Conservation (phyloP, 2,329 filamentous ascomycete genomes). For the Truncatella angustata region DNA sequence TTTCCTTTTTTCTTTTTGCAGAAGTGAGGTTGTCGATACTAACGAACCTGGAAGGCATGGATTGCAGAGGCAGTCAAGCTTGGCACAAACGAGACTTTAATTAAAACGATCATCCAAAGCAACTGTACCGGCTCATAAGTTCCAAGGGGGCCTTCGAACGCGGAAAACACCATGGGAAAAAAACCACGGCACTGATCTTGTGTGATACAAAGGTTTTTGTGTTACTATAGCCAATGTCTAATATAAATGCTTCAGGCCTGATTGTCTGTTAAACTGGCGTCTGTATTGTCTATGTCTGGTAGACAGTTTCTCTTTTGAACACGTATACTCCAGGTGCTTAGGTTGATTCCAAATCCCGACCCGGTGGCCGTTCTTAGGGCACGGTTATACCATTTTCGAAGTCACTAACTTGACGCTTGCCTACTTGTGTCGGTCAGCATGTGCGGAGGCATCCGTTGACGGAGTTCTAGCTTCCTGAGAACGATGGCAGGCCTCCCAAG, state of each 20-base stretch:
- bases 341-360: neutral
- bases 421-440: neutral
- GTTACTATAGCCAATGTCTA: too few relatives aligned
- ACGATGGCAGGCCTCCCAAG: neutral
- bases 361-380: neutral
- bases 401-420: neutral
- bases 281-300: too few relatives aligned
- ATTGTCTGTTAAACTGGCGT: too few relatives aligned
- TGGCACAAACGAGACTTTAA: neutral
- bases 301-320: too few relatives aligned
- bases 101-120: conserved; percentile 6
- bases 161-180: too few relatives aligned
- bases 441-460: neutral
- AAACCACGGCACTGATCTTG: too few relatives aligned
- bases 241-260: too few relatives aligned
- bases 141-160: neutral
- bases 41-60: neutral
- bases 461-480: neutral
- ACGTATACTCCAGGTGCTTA: neutral
- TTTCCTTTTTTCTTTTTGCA: too few relatives aligned
- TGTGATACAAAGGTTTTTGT: too few relatives aligned
- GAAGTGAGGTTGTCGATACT: neutral
- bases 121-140: conserved; percentile 1
- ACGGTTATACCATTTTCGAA: neutral
- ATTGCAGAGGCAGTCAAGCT: conserved; percentile 3